A percentile compares a stretch with the other conserved stretches of the same genome.
phyloP scores from a whole-genome alignment of 2,329 filamentous ascomycete genomes.

The Colletotrichum sp. region DNA sequence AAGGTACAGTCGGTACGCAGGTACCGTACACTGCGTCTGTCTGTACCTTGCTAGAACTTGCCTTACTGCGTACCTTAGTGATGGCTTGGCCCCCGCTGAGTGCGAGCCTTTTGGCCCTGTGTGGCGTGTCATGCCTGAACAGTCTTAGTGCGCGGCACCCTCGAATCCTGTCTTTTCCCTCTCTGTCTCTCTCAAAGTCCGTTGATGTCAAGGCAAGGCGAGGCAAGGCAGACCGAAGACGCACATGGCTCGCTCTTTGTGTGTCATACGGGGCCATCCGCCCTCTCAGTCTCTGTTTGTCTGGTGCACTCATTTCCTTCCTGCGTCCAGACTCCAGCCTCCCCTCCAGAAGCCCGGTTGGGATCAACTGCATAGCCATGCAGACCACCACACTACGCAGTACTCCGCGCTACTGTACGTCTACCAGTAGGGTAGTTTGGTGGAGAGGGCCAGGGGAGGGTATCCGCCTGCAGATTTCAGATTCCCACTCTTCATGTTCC shows the following conservation, averaged over 20 bases:
- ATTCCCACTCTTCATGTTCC: constrained; percentile 2
- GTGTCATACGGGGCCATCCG: background rate
- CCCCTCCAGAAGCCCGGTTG: background rate
- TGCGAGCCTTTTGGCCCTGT: background rate
- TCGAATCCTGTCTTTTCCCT: background rate
- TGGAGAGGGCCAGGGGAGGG: constrained; percentile 1
- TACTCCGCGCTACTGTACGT: constrained; percentile 8
- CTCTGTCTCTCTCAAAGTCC: background rate
- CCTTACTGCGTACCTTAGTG: background rate
- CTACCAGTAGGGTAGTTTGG: constrained; percentile 9
- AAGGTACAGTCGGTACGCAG: background rate
- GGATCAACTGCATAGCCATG: background rate
- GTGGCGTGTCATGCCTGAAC: background rate
- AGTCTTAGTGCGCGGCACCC: background rate
- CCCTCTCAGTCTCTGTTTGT: background rate
- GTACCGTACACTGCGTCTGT: background rate
- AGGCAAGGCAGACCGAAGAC: background rate
- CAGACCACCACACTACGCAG: background rate
- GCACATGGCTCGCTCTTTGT: background rate
- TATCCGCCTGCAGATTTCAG: constrained; percentile 4
- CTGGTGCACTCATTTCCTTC: background rate
- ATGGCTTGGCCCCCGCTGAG: background rate
- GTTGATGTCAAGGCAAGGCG: background rate
- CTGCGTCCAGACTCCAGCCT: background rate
- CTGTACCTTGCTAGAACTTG: background rate